phyloP scores from a whole-genome alignment of 768 basidiomycete genomes.

The Leccinum fibrillosum region DNA sequence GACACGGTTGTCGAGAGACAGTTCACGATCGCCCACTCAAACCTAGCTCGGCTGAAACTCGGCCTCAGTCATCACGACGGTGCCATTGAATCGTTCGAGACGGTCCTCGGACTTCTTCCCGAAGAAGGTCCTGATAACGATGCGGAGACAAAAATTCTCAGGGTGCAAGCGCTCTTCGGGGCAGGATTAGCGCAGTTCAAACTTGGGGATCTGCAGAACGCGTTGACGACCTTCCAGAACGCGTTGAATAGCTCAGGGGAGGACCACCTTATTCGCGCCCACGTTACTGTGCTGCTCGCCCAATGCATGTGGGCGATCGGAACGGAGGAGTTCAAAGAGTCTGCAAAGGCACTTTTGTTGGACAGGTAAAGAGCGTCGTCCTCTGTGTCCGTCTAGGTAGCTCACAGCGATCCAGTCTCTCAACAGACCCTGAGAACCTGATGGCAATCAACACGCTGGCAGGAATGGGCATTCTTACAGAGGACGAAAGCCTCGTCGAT shows the following conservation, averaged over 20 bases:
- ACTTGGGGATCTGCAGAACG: conserved; percentile 56
- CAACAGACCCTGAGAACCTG: conserved; percentile 73
- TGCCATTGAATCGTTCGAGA: conserved; percentile 69
- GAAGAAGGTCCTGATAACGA: conserved; percentile 40
- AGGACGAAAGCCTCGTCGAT: conserved; percentile 77
- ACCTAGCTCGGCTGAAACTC: conserved; percentile 75
- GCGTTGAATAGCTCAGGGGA: conserved; percentile 57
- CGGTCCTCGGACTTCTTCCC: conserved; percentile 64
- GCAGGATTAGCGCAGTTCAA: conserved; percentile 71
- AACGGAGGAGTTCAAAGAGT: conserved; percentile 70
- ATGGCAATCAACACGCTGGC: conserved; percentile 80
- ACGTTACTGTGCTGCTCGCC: conserved; percentile 75
- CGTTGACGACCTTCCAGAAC: conserved; percentile 64
- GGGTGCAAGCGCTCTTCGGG: conserved; percentile 66
- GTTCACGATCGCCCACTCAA: conserved; percentile 79
- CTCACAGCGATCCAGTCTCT: conserved; percentile 52
- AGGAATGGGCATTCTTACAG: conserved; percentile 83
- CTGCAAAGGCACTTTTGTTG: conserved; percentile 73
- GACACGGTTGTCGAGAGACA: conserved; percentile 71
- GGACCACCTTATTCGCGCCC: conserved; percentile 51
- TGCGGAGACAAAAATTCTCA: conserved; percentile 39
- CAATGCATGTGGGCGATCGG: conserved; percentile 83
- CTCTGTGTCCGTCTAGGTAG: not conserved
- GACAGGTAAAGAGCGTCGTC: conserved; percentile 59
- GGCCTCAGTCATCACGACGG: conserved; percentile 53